phyloP scores from a whole-genome alignment of 2,329 filamentous ascomycete species.

The Xylaria sp. region DNA sequence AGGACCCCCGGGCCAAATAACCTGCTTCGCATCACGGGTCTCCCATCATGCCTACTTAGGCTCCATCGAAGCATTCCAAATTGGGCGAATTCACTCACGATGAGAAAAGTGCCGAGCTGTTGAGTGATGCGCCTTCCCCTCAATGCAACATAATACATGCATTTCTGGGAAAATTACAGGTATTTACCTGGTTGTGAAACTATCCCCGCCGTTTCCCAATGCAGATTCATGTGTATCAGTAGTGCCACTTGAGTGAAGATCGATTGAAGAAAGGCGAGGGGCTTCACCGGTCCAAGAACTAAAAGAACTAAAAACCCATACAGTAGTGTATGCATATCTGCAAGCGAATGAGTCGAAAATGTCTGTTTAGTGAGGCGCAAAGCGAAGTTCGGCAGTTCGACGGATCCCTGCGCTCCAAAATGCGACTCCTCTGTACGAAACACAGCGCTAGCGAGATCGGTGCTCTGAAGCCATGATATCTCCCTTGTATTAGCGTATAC shows the following conservation, averaged over 20 bases:
- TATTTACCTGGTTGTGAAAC: not conserved
- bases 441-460: conserved; percentile 20
- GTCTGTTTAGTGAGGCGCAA: conserved; percentile 18
- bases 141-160: not conserved
- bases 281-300: not conserved
- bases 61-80: conserved; percentile 17
- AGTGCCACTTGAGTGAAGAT: not conserved
- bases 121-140: conserved; percentile 3
- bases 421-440: not conserved
- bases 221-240: not conserved
- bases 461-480: not conserved
- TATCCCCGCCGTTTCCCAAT: not conserved
- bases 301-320: conserved; percentile 9
- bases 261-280: not conserved
- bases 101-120: conserved; percentile 7
- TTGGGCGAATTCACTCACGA: not conserved
- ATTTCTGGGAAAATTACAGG: not conserved
- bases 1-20: not conserved
- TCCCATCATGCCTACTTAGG: not conserved
- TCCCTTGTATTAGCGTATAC: not conserved
- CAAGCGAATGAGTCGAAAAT: conserved; percentile 11
- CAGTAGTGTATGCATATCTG: conserved; percentile 9
- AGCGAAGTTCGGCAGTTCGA: conserved; percentile 36
- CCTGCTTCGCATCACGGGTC: not conserved
- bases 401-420: conserved; percentile 18